Base-by-base conservation (phyloP, 2,329 filamentous ascomycete species). In the Byssothecium circinans region DNA sequence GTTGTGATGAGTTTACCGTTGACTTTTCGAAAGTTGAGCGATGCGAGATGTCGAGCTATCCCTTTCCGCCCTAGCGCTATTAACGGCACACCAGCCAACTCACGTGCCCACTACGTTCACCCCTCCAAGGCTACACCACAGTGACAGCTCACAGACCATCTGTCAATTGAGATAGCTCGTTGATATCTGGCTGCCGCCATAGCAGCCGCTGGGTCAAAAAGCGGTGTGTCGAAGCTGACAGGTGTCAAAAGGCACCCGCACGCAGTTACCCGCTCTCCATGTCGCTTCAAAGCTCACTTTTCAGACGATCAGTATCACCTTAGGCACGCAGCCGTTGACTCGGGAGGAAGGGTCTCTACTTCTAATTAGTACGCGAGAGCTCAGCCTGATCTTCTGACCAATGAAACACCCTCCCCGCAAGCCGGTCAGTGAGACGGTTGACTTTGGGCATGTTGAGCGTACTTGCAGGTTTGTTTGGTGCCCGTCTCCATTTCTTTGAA, bases 21-120 rank as follows among this genome's bases (percentile, higher is more conserved):
- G 43, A 62, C 57, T 59, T 62, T 61, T 63, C 40, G 25, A 2
- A n/a, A 12, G 39, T n/a, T 18, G n/a, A 18, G 37, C 27, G 17
- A 33, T 20, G n/a, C 44, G 37, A 41, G 36, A 51, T 39, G 29
- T 39, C 38, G 49, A 30, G 49, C 49, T 54, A 50, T 41, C 45
- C 8, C 25, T 47, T 49, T 41, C 27, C 12, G n/a, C 14, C n/a
- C 25, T 41, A 41, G 39, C 39, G 39, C 15, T 12, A 12, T 32
- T 14, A 25, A 6, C 6, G 5, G 4, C 18, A 2, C 25, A 2
- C 25, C 41, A 34, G 45, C n/a, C n/a, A 46, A 25, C 23, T 45
- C 56, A 57, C 56, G 50, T 57, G 53, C 20, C 4, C 3, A 3
- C 18, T 11, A 41, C 45, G 18, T 53, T 52, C 46, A 56, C 55